Evolutionary conservation across 352 stramenopile species (phyloP).

Genomic region (Pilasporangium apinafurcum): DNA sequence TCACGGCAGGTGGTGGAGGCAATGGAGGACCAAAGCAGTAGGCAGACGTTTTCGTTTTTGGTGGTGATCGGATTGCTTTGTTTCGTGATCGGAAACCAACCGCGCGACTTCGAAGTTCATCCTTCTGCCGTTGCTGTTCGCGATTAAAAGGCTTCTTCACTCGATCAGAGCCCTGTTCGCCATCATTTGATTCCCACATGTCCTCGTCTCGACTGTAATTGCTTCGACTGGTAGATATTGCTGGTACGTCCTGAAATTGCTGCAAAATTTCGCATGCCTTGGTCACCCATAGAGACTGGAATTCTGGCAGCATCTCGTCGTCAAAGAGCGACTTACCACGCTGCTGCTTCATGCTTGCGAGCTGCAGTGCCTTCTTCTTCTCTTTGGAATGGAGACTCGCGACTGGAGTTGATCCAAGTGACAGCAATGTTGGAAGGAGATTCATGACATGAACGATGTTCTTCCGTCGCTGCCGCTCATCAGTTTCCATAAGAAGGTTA

Average conservation of each 20-base stretch:
- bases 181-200: constrained; percentile 15
- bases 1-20: constrained; percentile 19
- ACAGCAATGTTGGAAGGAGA: constrained; percentile 55
- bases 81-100: constrained; percentile 47
- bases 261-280: constrained; percentile 48
- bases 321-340: constrained; percentile 38
- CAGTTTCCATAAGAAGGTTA: constrained; percentile 59
- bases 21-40: constrained; percentile 45
- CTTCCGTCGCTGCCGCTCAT: constrained; percentile 59
- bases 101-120: constrained; percentile 60
- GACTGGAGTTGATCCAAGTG: constrained; percentile 49
- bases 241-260: constrained; percentile 31
- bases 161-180: constrained; percentile 6
- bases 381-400: constrained; percentile 39
- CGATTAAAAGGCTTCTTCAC: constrained; percentile 32
- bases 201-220: constrained; percentile 12
- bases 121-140: constrained; percentile 56
- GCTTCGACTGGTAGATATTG: constrained; percentile 6
- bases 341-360: neutral
- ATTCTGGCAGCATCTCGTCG: constrained; percentile 22
- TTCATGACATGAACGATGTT: constrained; percentile 77
- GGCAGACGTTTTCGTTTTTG: constrained; percentile 36
- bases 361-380: constrained; percentile 32
- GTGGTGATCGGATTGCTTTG: constrained; percentile 51
- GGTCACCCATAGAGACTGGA: constrained; percentile 40